Conservation (phyloP, 1,284 basidiomycete species). For the Entoloma clypeatum region DNA sequence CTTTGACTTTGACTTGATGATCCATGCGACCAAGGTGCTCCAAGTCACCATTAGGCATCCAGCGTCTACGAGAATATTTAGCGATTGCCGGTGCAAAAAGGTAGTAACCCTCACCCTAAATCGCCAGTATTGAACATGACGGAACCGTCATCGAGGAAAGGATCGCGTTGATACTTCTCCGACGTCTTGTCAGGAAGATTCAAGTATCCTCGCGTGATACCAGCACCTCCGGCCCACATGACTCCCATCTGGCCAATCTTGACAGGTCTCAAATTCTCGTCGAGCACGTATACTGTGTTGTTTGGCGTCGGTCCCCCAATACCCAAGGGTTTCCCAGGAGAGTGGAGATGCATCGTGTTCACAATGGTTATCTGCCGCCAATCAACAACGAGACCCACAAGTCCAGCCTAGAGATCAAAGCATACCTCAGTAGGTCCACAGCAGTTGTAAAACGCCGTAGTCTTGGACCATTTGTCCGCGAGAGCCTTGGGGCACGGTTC, state of each 20-base stretch:
- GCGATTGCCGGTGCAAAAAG: too few relatives aligned
- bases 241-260: slow-evolving; percentile 49
- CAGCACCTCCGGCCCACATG: slow-evolving; percentile 57
- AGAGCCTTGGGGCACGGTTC: slow-evolving; percentile 53
- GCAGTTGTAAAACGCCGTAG: slow-evolving; percentile 40
- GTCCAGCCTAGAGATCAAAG: slow-evolving; percentile 15
- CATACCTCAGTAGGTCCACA: slow-evolving; percentile 48
- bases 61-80: too few relatives aligned
- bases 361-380: slow-evolving; percentile 57
- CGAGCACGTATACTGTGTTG: slow-evolving; percentile 53
- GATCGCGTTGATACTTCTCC: slow-evolving; percentile 47
- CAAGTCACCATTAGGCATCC: background rate
- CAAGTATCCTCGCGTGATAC: slow-evolving; percentile 50
- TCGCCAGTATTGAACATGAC: slow-evolving; percentile 62
- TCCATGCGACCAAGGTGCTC: background rate
- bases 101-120: slow-evolving; percentile 35
- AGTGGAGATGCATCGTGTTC: slow-evolving; percentile 52
- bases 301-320: slow-evolving; percentile 56
- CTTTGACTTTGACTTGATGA: slow-evolving; percentile 51
- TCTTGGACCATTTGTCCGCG: slow-evolving; percentile 46
- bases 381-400: background rate
- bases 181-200: slow-evolving; percentile 50
- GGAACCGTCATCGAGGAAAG: slow-evolving; percentile 47
- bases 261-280: slow-evolving; percentile 45
- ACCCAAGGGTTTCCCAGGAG: slow-evolving; percentile 37